Evolutionary conservation across 179 eudicot species (phyloP).

Genomic region (Sideroxylon spinosum): DNA sequence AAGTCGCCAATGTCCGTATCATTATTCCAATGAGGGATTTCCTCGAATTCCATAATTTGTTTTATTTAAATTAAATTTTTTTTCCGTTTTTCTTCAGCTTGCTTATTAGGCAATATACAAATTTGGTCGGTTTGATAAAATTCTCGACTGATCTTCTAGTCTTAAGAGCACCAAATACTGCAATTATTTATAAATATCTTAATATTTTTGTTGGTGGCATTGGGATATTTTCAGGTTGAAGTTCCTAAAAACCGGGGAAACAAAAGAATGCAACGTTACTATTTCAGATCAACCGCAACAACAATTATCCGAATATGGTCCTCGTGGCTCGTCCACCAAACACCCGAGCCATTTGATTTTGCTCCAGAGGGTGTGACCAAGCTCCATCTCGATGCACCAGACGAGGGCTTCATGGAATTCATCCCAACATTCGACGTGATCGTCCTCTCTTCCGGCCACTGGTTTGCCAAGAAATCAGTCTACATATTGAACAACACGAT

Average conservation of each 20-base stretch:
- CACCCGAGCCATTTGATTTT: slow-evolving; percentile 48
- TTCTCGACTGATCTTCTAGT: no score
- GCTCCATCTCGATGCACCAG: slow-evolving; percentile 77
- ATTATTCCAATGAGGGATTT: background rate
- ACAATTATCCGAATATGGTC: slow-evolving; percentile 82
- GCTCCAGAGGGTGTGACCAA: slow-evolving; percentile 55
- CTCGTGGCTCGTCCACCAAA: slow-evolving; percentile 76
- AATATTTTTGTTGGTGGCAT: background rate
- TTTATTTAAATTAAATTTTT: background rate
- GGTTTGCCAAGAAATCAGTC: slow-evolving; percentile 78
- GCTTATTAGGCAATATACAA: background rate
- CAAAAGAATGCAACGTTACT: slow-evolving; percentile 71
- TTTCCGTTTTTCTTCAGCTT: background rate
- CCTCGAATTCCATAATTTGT: background rate
- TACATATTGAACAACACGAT: slow-evolving; percentile 58
- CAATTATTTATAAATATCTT: no score
- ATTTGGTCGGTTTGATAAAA: background rate
- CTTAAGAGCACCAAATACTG: background rate
- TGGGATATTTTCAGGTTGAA: slow-evolving; percentile 44
- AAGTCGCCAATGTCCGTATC: background rate
- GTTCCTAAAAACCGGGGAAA: slow-evolving; percentile 69
- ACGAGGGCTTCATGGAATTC: slow-evolving; percentile 53
- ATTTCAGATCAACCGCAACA: slow-evolving; percentile 59
- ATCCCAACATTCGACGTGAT: slow-evolving; percentile 50
- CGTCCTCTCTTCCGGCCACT: slow-evolving; percentile 76